Conservation (phyloP, 2,329 filamentous ascomycete genomes). For the Colletotrichum sp. region DNA sequence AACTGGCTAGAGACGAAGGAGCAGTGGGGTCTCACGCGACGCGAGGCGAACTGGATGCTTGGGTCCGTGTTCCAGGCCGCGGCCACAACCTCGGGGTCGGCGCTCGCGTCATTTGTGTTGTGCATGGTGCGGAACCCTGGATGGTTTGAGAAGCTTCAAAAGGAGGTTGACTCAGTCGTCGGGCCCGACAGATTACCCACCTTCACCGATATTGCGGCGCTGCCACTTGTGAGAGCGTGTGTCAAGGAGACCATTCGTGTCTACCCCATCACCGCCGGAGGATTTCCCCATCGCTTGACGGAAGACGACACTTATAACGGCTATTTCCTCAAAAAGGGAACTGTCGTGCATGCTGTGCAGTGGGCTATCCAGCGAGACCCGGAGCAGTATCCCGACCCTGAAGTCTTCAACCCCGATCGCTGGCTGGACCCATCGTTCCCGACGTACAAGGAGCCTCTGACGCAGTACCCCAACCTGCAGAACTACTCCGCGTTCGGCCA, state of each 20-base stretch:
- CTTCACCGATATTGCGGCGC: conserved; percentile 37
- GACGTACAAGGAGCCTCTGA: conserved; percentile 44
- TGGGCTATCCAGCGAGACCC: conserved; percentile 54
- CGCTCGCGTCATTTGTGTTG: conserved; percentile 29
- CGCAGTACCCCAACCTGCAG: conserved; percentile 39
- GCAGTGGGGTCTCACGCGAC: conserved; percentile 21
- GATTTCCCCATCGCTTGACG: conserved; percentile 55
- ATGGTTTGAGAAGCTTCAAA: conserved; percentile 37
- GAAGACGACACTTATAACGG: conserved; percentile 57
- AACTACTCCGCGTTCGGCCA: conserved; percentile 57
- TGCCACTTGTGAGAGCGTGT: conserved; percentile 43
- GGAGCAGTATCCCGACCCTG: conserved; percentile 38
- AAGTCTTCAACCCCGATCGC: conserved; percentile 43
- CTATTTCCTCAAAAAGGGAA: conserved; percentile 55
- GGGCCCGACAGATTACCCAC: conserved; percentile 37
- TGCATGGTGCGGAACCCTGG: conserved; percentile 35
- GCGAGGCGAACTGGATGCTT: conserved; percentile 33
- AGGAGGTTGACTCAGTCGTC: conserved; percentile 43
- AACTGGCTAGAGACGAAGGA: neutral
- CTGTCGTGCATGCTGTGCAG: conserved; percentile 56
- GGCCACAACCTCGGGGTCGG: conserved; percentile 38
- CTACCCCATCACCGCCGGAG: conserved; percentile 47
- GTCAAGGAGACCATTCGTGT: conserved; percentile 53
- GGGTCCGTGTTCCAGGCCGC: conserved; percentile 40
- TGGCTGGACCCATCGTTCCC: conserved; percentile 42